Base-by-base conservation (phyloP, 2,329 filamentous ascomycete genomes). In the Penicillium sp. region DNA sequence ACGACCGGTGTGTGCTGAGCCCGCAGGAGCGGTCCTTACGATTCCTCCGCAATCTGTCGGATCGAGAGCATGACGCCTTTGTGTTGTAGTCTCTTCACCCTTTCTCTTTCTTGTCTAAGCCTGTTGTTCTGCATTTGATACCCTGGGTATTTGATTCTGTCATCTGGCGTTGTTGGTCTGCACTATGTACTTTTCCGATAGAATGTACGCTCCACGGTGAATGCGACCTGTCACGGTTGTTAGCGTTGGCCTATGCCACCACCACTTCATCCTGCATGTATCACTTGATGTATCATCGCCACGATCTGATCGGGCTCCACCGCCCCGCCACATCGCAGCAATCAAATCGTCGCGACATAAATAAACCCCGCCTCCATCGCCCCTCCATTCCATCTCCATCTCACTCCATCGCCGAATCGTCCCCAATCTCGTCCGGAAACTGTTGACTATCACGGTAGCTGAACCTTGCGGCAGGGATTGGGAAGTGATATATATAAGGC, bases 1-100 rank as follows among this genome's bases (percentile, higher is more conserved):
- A 70, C 44, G 47, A 54, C 11, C 55, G 65, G 31, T 68, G 67
- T 44, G 46, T 62, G 19, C 31, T 66, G 26, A 60, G 55, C n/a
- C 46, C 45, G 21, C 50, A 56, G 16, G 65, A 70, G 53, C 49
- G 65, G 15, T 54, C 54, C 28, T 34, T 64, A 45, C 50, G 67
- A 34, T 63, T 60, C 39, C 47, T 62, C 48, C 57, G 61, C 42
- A 60, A 54, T 36, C 26, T 63, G 17, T 53, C 48, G n/a, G 59
- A 65, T 36, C 54, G 60, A 7, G 60, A 63, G 41, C 57, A 66
- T 48, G 63, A 65, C 33, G 37, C 40, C 19, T 57, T 70, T 39
- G 43, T 69, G 13, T 33, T 63, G n/a, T 62, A 21, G 14, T 25
- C 5, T 27, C 14, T 13, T 27, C 14, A 4, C 4, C 18, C 32